These are phyloP conservation scores for Sporothrix variecibatus DNA, from an alignment of 2,329 filamentous ascomycete genomes.

Conservation along the genomic window DNA sequence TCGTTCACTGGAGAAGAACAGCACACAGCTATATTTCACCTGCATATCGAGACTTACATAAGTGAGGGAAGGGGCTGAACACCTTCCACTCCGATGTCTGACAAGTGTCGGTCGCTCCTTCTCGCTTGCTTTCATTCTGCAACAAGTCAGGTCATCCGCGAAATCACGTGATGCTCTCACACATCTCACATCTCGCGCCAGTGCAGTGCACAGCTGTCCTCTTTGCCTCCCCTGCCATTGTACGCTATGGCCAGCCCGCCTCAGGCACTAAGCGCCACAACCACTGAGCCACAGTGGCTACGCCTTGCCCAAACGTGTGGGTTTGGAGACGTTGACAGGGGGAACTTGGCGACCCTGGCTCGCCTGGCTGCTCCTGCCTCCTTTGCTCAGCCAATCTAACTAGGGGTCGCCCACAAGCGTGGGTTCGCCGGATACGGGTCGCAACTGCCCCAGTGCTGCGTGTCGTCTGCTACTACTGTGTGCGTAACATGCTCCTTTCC, in stretches of 20 bases:
- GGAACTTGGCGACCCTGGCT: neutral
- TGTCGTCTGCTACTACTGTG: constrained; percentile 10
- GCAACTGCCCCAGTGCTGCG: constrained; percentile 14
- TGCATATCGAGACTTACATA: neutral
- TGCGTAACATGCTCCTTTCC: constrained; percentile 20
- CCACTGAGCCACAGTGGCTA: neutral
- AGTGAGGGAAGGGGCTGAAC: neutral
- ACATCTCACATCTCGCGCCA: neutral
- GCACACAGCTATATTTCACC: neutral
- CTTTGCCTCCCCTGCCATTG: neutral
- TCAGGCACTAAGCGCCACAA: neutral
- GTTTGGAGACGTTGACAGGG: neutral
- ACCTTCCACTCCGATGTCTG: neutral
- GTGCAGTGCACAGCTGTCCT: constrained; percentile 17
- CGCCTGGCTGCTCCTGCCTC: neutral
- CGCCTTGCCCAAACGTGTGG: neutral
- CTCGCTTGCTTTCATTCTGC: neutral
- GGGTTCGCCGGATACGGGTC: constrained; percentile 23
- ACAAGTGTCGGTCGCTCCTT: neutral
- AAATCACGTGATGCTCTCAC: neutral
- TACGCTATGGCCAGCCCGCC: neutral
- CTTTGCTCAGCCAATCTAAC: constrained; percentile 11
- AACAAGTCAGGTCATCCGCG: neutral
- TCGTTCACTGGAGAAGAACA: neutral
- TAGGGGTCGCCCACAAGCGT: constrained; percentile 10